Evolutionary conservation across 495 filamentous ascomycete genomes (phyloP), one percentile per base, ranked within the genome.

Genomic region (Parachaetomium inaequale): DNA sequence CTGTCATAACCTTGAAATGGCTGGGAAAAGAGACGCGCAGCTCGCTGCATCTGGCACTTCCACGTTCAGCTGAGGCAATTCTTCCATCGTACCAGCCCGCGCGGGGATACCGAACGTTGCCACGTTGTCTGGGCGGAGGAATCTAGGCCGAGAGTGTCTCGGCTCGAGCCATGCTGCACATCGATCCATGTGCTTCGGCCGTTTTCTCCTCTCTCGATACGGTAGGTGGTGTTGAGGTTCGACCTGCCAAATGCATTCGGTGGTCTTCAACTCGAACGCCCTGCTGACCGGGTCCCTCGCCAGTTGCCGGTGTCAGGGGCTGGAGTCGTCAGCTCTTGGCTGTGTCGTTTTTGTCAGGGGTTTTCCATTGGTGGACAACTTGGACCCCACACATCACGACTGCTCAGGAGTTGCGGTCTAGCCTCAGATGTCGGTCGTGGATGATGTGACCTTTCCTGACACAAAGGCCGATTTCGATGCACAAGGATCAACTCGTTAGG

Each of bases 1-100:
- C 15, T 31, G 51, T 14, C 51, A 55, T n/a, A n/a, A n/a, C n/a
- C n/a, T n/a, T n/a, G n/a, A 43, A 42, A 42, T 55, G 36, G 53
- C 36, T 34, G 53, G 53, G 36, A 52, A 52, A 21, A 5, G 28
- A 52, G 21, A n/a, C n/a, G n/a, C 12, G 43, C 23, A 23, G 12
- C 19, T 21, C 43, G 4, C 43, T 29, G 47, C 11, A 29, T 31
- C 28, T 31, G 25, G 19, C 43, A 1, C 43, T 7, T 23, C 42
- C 42, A n/a, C 36, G 12, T 17, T 40, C 36, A 43, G 40, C 40
- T 43, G 40, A 15, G 36, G 36, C 36, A 40, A 40, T 40, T 15
- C 36, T n/a, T 40, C 12, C 36, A 40, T 15, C 36, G 36, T 15
- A 40, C 36, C 36, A 40, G 17, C 36, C 17, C 12, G 34, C 14